Base-by-base conservation (phyloP, 192 early-diverging fungal species). In the Dimargaris verticillata region DNA sequence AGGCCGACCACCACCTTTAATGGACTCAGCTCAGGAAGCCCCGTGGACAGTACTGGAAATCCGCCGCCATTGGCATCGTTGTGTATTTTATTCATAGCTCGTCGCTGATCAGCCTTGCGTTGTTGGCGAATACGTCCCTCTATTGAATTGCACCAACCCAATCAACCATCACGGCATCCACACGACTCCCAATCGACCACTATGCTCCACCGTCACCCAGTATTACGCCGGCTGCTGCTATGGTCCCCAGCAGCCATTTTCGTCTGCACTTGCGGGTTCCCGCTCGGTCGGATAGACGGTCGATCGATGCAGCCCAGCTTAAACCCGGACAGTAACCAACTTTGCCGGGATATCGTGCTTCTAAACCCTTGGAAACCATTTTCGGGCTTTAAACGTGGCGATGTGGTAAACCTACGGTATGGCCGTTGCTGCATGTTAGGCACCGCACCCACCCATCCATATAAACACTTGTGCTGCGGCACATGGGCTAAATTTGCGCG, bases 301-400 rank as follows among this genome's bases (percentile, higher is more conserved):
- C 71, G 74, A 53, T 77, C 74, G n/a, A 77, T 77, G 74, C 74
- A 77, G 81, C 87, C 87, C 15, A 81, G 82, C 26, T 74, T 88
- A 25, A 88, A 88, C 51, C 87, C 87, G 17, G 83, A 89, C 67
- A 74, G 73, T 28, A 89, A 80, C 62, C 64, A 66, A 42, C 65
- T 87, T 18, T 62, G 66, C 53, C 74, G 73, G 41, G 87, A 89
- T 58, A 73, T 87, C 29, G 83, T 89, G 13, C 60, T 87, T 18
- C 68, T 87, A 41, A 83, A 86, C 60, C 73, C 74, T 44, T 76
- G 70, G 74, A 70, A 73, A 9, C 70, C 71, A 33, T 68, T 74
- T 14, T 65, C 60, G 1, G 71, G 74, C 50, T 76, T 73, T 60
- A 52, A 72, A 28, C 76, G 80, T 44, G 87, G 87, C 20, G 81